These are phyloP conservation scores for Cyclotella baltica DNA, from an alignment of 108 stramenopile species.

Conservation along the genomic window DNA sequence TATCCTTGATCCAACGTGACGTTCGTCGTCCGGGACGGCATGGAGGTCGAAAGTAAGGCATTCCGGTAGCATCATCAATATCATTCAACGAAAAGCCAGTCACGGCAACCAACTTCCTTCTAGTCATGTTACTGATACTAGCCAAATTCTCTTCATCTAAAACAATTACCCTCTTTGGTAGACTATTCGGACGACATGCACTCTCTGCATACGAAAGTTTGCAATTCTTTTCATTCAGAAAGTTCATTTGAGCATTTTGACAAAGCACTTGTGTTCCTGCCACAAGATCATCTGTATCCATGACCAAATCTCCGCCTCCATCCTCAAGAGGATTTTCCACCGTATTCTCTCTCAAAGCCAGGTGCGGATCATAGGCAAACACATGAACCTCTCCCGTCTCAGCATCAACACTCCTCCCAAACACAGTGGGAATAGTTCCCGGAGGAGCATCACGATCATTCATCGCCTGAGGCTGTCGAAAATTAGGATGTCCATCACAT, in stretches of 20 bases:
- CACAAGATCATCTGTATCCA: conserved; percentile 18
- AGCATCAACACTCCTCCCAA: conserved; percentile 16
- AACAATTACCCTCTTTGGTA: conserved; percentile 22
- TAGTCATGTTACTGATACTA: conserved; percentile 18
- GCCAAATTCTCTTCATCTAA: conserved; percentile 12
- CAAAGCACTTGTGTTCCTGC: conserved; percentile 42
- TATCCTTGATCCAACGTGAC: conserved; percentile 29
- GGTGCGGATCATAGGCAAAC: conserved; percentile 43
- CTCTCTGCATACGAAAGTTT: conserved; percentile 20
- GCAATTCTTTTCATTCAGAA: conserved; percentile 69
- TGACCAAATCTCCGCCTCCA: conserved; percentile 53
- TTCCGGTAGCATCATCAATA: conserved; percentile 10
- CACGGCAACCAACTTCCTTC: conserved; percentile 14
- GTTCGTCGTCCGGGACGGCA: conserved; percentile 20
- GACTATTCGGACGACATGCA: conserved; percentile 37
- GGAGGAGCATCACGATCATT: conserved; percentile 16
- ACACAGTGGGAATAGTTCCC: conserved; percentile 21
- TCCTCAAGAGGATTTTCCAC: conserved; percentile 55
- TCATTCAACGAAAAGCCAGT: conserved; percentile 24
- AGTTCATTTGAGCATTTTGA: conserved; percentile 56
- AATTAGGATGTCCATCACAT: conserved; percentile 29
- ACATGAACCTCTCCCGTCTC: conserved; percentile 2
- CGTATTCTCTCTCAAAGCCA: conserved; percentile 55
- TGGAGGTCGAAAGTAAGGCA: conserved; percentile 23
- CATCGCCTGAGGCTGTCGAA: conserved; percentile 11